Conservation (phyloP, 805 yeast genomes). For the Scheffersomyces stipitis region DNA sequence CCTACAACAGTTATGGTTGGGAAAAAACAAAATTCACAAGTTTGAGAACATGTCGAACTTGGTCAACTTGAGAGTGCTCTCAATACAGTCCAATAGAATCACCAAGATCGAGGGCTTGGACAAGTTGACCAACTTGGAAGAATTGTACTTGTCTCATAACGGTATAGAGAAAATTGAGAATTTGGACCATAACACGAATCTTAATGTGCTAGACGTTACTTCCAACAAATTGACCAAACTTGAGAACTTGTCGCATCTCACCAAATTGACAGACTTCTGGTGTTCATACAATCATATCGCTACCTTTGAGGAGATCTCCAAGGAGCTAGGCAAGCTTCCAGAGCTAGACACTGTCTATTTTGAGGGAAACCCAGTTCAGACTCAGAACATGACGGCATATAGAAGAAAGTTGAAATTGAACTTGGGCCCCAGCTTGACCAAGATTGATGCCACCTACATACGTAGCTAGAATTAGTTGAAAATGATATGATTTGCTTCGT, state of each 20-base stretch:
- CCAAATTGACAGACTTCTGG: conserved; percentile 88
- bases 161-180: conserved; percentile 75
- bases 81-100: conserved; percentile 85
- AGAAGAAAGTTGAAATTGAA: conserved; percentile 77
- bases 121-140: conserved; percentile 68
- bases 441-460: conserved; percentile 89
- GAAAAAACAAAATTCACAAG: conserved; percentile 73
- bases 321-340: conserved; percentile 60
- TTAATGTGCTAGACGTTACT: conserved; percentile 78
- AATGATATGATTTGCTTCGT: no score
- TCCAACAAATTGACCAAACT: conserved; percentile 65
- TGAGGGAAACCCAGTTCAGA: conserved; percentile 89
- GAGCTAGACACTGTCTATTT: conserved; percentile 85
- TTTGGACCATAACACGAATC: conserved; percentile 64
- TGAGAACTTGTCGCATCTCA: conserved; percentile 64
- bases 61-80: conserved; percentile 65
- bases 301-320: conserved; percentile 65
- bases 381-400: conserved; percentile 71
- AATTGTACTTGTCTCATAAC: conserved; percentile 85
- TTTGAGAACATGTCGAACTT: conserved; percentile 63
- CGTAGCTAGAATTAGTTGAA: conserved; percentile 4
- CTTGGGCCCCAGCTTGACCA: conserved; percentile 67
- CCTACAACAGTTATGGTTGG: conserved; percentile 84
- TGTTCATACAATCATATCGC: conserved; percentile 75
- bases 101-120: conserved; percentile 81